A percentile compares a stretch with the other conserved stretches of the same genome.
These are phyloP conservation scores for Phaeosphaeria sp. DNA, from an alignment of 2,329 filamentous ascomycete species.

Conservation along the genomic window DNA sequence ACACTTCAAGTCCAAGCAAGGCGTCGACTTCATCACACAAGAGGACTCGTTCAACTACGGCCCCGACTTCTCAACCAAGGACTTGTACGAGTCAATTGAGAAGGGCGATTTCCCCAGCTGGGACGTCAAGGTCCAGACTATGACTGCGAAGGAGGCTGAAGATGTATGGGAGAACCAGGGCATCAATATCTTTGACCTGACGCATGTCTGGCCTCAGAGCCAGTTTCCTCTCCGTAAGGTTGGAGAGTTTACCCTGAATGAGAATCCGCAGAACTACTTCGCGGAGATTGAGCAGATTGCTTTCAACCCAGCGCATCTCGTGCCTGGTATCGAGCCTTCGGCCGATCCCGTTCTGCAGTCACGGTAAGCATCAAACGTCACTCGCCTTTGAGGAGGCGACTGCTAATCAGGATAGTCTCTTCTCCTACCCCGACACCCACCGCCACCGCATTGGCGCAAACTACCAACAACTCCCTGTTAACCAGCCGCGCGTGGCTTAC, in stretches of 20 bases:
- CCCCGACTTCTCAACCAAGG: constrained; percentile 61
- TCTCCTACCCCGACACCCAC: constrained; percentile 73
- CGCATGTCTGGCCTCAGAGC: constrained; percentile 61
- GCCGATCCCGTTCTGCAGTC: constrained; percentile 74
- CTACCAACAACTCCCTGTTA: constrained; percentile 65
- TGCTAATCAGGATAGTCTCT: constrained; percentile 50
- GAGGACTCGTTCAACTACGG: constrained; percentile 58
- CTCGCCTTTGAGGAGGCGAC: neutral
- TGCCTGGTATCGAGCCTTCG: constrained; percentile 71
- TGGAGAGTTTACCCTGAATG: constrained; percentile 60
- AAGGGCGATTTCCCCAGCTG: constrained; percentile 60
- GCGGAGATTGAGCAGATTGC: constrained; percentile 73
- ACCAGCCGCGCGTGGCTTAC: constrained; percentile 63
- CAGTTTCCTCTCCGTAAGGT: constrained; percentile 61
- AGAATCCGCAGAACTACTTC: constrained; percentile 67
- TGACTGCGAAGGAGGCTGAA: constrained; percentile 60
- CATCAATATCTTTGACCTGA: constrained; percentile 63
- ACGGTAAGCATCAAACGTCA: constrained; percentile 43
- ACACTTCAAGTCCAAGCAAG: constrained; percentile 61
- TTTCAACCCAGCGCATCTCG: constrained; percentile 71
- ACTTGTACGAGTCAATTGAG: constrained; percentile 60
- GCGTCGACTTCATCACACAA: constrained; percentile 60
- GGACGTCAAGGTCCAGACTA: constrained; percentile 59
- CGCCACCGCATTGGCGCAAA: constrained; percentile 64
- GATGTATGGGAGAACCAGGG: constrained; percentile 59